phyloP scores from a whole-genome alignment of 23 red algal genomes.

The Gracilaria gracilis region DNA sequence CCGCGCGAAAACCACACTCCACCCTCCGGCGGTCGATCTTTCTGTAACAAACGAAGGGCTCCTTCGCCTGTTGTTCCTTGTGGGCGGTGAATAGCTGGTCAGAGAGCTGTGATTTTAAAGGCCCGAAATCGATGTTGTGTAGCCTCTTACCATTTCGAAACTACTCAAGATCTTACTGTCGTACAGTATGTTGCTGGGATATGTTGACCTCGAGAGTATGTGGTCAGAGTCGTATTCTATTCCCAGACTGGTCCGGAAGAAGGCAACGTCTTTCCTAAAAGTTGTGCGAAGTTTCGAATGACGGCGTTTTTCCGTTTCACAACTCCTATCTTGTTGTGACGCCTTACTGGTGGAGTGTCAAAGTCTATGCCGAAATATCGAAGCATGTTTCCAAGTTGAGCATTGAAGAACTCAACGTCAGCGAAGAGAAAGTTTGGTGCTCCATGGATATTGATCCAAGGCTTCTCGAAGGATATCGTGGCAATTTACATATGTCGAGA shows the following conservation, averaged over 20 bases:
- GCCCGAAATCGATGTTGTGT: neutral
- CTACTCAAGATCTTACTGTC: neutral
- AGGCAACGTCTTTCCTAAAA: neutral
- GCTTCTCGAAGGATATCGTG: too few species aligned
- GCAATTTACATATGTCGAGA: too few species aligned
- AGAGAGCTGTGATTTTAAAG: neutral
- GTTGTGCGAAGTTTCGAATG: too few species aligned
- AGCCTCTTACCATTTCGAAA: neutral
- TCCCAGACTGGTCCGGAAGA: conserved; percentile 5
- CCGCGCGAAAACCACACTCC: too few species aligned
- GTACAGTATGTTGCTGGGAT: conserved; percentile 6
- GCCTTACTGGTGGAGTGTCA: too few species aligned
- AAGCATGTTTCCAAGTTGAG: too few species aligned
- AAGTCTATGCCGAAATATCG: too few species aligned
- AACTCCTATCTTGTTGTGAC: too few species aligned
- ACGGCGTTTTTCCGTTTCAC: too few species aligned
- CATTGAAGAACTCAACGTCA: too few species aligned
- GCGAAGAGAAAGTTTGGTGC: too few species aligned
- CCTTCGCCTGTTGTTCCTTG: conserved; percentile 8
- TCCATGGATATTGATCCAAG: too few species aligned
- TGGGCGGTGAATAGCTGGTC: neutral
- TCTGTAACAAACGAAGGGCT: neutral
- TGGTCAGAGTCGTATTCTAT: neutral
- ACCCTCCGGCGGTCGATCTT: neutral
- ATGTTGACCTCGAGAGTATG: neutral